Evolutionary conservation across 2,329 filamentous ascomycete species (phyloP), one percentile per base, ranked within the genome.

Genomic region (Trichoderma sp.): DNA sequence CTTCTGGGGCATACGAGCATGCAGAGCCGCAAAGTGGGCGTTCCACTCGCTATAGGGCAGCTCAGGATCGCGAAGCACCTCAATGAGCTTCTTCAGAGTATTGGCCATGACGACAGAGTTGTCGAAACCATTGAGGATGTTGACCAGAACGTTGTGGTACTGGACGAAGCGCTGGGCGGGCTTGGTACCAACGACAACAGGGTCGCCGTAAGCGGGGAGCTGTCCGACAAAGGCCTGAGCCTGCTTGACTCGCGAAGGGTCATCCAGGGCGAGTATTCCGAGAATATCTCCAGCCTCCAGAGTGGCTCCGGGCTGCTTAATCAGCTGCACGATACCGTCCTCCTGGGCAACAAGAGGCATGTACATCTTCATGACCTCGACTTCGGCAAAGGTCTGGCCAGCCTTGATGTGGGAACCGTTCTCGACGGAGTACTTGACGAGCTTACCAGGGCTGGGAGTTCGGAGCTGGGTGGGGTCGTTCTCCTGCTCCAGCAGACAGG

Each of bases 311-410:
- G 96, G 96, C 83, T 98, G 96, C 88, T 99, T 99, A 86, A 99
- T 97, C 76, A 99, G 88, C 83, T 97, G 96, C 68, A 99, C 95
- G 66, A 97, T 87, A 84, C 96, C 96, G 75, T 97, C 96, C 80
- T 99, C 96, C 78, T 94, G 91, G 3, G 96, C 92, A 71, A 99
- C 87, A 67, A 99, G 86, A 76, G 96, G 96, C 96, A 99, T 99
- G 87, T 98, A 98, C 96, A 99, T 99, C 87, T 99, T 99, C 96
- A 99, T 99, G 82, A 99, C 96, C 83, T 99, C 96, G 51, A 99
- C 95, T 81, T 99, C 96, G 68, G 96, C 96, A 77, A 94, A 99
- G 39, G 95, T 86, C 81, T 98, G 92, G 68, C 95, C 95, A 75
- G 96, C 93, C 80, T 89, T 91, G 81, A 99, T 89, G 79, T 99